Base-by-base conservation (phyloP, 2,329 filamentous ascomycete genomes). In the Exserohilum turcica region DNA sequence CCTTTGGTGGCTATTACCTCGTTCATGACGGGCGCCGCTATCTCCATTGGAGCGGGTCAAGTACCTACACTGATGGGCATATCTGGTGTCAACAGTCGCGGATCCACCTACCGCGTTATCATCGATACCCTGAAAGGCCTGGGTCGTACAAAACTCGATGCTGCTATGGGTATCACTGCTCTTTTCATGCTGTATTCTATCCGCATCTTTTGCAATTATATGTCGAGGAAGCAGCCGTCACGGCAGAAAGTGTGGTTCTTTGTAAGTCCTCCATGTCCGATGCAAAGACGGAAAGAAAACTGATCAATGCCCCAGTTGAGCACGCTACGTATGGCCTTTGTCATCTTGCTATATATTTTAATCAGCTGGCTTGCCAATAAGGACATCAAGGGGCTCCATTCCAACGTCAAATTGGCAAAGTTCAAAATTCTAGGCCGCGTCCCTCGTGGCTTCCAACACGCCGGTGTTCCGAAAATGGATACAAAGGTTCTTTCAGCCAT, bases 11-110 rank as follows among this genome's bases (percentile, higher is more conserved):
- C 92, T 0, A 90, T 97, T 47, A 92, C 91, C 0, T 92, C 93
- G 3, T 99, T 97, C 80, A 97, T 97, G 92, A 97, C 94, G 0
- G 94, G 94, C 8, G 96, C 93, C 2, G 92, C 94, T 48, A 83
- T 99, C 74, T 96, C 85, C 66, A 97, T 99, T 69, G 86, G 85
- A 13, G 83, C 86, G 19, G 92, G 94, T 29, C 94, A 99, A 74
- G 81, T 97, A 5, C 88, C 90, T 1, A 82, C 83, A 2, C 78
- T 97, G 73, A 84, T 99, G 78, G 94, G 94, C 6, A 87, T 96
- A 68, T 81, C 80, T 1, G 83, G 84, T 18, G 86, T 94, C 73
- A 85, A 87, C 58, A 95, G 86, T 12, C 83, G 91, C 63, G 92
- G 84, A 13, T 76, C 91, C 0, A 91, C 94, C 0, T 97, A 96